Evolutionary conservation across 2,329 filamentous ascomycete species (phyloP), one percentile per base, ranked within the genome.

Genomic region (Fusarium xylarioides): DNA sequence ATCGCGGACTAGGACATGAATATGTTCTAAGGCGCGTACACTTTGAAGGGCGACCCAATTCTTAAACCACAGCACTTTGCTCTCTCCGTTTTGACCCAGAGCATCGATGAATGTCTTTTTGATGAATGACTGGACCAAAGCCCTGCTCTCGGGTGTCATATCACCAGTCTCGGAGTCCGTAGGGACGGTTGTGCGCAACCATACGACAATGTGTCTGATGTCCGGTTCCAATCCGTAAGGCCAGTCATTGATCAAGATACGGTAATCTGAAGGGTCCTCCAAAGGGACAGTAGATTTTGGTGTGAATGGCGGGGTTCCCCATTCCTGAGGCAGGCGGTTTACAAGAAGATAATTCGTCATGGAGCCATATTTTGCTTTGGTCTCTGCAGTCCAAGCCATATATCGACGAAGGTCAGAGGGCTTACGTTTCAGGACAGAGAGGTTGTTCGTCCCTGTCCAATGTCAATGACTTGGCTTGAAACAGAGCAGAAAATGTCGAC

Each of bases 11-110:
- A 92, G 79, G 38, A 98, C 90, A 82, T 98, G 95, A 78, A 98
- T 91, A 81, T 98, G 95, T 84, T 97, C 95, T 52, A 98, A 86
- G 6, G 93, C 89, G 76, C 95, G 90, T 46, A 98, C 92, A 76
- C 93, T 97, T 85, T 98, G 97, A 79, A 98, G 83, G 32, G 91
- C 90, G 67, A 90, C 91, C 95, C 95, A 97, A 77, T 98, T 98
- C 87, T 95, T 97, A 84, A 98, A 98, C 94, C 95, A 98, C 68
- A 95, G 80, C 49, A 92, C 89, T 54, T 83, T 84, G 11, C 86
- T 82, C 63, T 83, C 81, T n/a, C 86, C 87, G 7, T 81, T 83
- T 0, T 81, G 80, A 0, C 86, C 87, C 18, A 93, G 82, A 35
- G 81, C 83, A n/a, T 87, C 84, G 38, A 88, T 84, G 79, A 98